These are phyloP conservation scores for Termitomyces sp. DNA, from an alignment of 768 basidiomycete species.

Conservation along the genomic window DNA sequence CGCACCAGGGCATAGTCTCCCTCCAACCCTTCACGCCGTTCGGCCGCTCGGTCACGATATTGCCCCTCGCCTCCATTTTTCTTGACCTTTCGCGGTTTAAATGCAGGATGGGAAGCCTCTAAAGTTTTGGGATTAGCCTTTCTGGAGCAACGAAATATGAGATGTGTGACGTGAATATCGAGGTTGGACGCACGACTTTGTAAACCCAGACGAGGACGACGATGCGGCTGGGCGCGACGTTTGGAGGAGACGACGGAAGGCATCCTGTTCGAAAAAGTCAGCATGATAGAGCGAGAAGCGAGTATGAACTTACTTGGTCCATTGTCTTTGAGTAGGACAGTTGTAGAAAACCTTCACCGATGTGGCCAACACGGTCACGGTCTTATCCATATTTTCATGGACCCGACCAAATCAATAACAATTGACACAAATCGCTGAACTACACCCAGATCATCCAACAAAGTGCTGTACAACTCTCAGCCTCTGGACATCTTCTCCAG, in stretches of 20 bases:
- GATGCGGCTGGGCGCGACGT: slow-evolving; percentile 22
- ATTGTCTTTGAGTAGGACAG: slow-evolving; percentile 11
- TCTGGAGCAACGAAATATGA: slow-evolving; percentile 10
- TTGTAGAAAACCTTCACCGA: neutral
- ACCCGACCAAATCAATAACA: neutral
- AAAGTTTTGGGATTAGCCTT: slow-evolving; percentile 35
- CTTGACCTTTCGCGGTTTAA: slow-evolving; percentile 81
- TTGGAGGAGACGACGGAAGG: slow-evolving; percentile 48
- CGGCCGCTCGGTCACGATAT: slow-evolving; percentile 75
- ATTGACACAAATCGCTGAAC: neutral
- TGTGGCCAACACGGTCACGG: neutral
- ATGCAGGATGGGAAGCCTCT: slow-evolving; percentile 52
- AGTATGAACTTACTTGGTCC: slow-evolving; percentile 26
- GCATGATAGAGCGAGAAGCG: neutral
- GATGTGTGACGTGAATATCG: neutral
- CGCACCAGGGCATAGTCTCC: slow-evolving; percentile 73
- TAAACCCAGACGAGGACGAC: slow-evolving; percentile 16
- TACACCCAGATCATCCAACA: neutral
- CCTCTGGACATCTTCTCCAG: neutral
- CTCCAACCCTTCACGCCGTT: slow-evolving; percentile 58
- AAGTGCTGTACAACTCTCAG: neutral
- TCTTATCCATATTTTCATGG: neutral
- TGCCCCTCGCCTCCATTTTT: slow-evolving; percentile 36
- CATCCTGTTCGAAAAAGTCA: slow-evolving; percentile 34
- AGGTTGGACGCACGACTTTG: slow-evolving; percentile 24